A percentile compares a stretch with the other conserved stretches of the same genome.
Evolutionary conservation across 2,329 filamentous ascomycete species (phyloP).

Genomic region (Colletotrichum falcatum): DNA sequence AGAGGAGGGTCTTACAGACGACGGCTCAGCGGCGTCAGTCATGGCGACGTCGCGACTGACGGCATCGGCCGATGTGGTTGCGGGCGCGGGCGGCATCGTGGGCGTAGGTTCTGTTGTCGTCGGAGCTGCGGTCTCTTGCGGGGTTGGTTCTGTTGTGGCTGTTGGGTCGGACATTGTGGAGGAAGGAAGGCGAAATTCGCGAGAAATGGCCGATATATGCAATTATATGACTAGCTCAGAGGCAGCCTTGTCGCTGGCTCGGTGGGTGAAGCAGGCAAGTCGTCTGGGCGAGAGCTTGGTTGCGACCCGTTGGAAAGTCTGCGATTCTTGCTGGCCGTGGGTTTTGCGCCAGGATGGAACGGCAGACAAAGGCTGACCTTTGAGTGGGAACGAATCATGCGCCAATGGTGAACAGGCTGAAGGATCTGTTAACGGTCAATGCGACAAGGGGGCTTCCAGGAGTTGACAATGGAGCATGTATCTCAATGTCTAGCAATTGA

Average conservation of each 20-base stretch:
- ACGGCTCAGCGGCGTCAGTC: conserved; percentile 58
- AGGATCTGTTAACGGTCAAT: neutral
- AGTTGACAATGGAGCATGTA: too few relatives aligned
- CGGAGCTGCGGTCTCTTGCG: conserved; percentile 39
- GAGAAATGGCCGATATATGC: neutral
- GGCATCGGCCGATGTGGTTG: conserved; percentile 19
- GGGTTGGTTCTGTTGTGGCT: conserved; percentile 15
- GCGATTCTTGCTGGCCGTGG: conserved; percentile 17
- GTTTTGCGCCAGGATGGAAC: neutral
- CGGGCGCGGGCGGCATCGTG: conserved; percentile 20
- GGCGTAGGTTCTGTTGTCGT: conserved; percentile 34
- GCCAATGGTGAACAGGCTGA: neutral
- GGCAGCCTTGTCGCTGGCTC: neutral
- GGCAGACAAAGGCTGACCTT: conserved; percentile 1
- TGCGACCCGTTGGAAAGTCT: neutral
- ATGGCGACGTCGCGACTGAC: conserved; percentile 53
- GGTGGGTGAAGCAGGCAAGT: neutral
- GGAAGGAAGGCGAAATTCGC: neutral
- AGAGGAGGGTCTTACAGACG: conserved; percentile 50
- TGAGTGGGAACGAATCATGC: neutral
- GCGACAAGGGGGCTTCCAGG: neutral
- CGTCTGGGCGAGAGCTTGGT: neutral
- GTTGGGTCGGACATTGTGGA: conserved; percentile 35
- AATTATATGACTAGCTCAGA: neutral
- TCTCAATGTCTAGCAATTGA: neutral